Evolutionary conservation across 1,139 yeast species (phyloP).

Genomic region (Geotrichum bryndzae): DNA sequence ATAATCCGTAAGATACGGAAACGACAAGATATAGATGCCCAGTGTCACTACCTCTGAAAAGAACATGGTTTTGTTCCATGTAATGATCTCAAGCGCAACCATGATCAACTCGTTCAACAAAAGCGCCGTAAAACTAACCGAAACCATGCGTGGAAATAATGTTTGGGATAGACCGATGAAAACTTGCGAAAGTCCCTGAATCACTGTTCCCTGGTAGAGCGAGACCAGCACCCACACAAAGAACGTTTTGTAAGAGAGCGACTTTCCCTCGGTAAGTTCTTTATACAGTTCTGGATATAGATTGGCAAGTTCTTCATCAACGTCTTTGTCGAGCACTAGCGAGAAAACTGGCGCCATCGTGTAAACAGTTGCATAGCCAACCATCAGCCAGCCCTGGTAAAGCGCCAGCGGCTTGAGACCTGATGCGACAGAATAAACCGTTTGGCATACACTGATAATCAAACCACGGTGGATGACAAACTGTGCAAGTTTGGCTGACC

Average conservation of each 20-base stretch:
- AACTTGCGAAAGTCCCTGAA: constrained; percentile 73
- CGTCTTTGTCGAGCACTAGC: constrained; percentile 83
- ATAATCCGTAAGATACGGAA: constrained; percentile 81
- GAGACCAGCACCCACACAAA: constrained; percentile 89
- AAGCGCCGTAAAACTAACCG: constrained; percentile 74
- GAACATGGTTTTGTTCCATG: constrained; percentile 80
- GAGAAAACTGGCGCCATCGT: constrained; percentile 99
- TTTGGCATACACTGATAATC: constrained; percentile 92
- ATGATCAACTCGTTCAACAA: constrained; percentile 80
- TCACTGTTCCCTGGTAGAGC: constrained; percentile 72
- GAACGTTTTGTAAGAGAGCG: constrained; percentile 80
- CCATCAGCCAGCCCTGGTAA: constrained; percentile 96
- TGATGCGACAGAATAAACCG: constrained; percentile 81
- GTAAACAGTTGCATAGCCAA: constrained; percentile 93
- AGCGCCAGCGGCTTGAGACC: constrained; percentile 89
- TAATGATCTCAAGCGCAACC: constrained; percentile 89
- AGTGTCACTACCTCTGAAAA: constrained; percentile 67
- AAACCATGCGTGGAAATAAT: constrained; percentile 69
- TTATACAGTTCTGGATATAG: constrained; percentile 92
- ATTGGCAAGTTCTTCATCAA: constrained; percentile 81
- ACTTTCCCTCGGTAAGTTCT: constrained; percentile 82
- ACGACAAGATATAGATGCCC: constrained; percentile 58
- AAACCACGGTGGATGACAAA: constrained; percentile 95
- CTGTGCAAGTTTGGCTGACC: constrained; percentile 91
- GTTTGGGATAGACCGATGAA: constrained; percentile 57